Conservation (phyloP, 352 stramenopile genomes). For the Phytopythium delawarense region DNA sequence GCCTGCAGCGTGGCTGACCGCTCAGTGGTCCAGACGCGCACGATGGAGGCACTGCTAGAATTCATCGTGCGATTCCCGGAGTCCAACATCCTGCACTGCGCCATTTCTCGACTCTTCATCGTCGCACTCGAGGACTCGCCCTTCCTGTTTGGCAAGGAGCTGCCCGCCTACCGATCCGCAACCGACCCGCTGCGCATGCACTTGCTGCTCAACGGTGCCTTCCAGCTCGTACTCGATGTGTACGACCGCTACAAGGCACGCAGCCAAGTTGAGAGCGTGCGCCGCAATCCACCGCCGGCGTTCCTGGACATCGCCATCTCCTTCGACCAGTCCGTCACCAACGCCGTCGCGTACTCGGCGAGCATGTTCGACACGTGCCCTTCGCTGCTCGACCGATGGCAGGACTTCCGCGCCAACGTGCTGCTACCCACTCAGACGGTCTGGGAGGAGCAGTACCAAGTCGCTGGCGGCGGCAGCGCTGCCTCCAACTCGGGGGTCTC, state of each 20-base stretch:
- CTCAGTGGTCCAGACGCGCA: conserved; percentile 29
- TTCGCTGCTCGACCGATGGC: conserved; percentile 33
- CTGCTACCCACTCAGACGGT: conserved; percentile 56
- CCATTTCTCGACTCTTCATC: conserved; percentile 65
- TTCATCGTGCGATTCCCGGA: conserved; percentile 90
- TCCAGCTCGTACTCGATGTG: conserved; percentile 36
- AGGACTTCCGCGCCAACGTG: conserved; percentile 40
- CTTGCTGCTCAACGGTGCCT: conserved; percentile 40
- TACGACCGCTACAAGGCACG: conserved; percentile 19
- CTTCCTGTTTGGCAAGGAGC: conserved; percentile 77
- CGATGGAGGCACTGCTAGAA: conserved; percentile 70
- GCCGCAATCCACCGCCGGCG: conserved; percentile 25
- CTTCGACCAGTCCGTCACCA: conserved; percentile 66
- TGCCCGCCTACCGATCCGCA: conserved; percentile 50
- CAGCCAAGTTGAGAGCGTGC: background rate
- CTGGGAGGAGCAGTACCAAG: conserved; percentile 61
- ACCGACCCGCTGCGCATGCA: conserved; percentile 52
- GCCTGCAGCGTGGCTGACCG: conserved; percentile 55
- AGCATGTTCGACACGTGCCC: conserved; percentile 42
- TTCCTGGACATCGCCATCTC: conserved; percentile 76
- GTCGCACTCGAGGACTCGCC: conserved; percentile 75
- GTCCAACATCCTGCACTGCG: conserved; percentile 72
- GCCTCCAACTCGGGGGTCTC: background rate
- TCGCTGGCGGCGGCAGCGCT: background rate
- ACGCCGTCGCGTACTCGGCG: conserved; percentile 47